These are phyloP conservation scores for Trichocomaceae sp. DNA, from an alignment of 2,329 filamentous ascomycete species.

Conservation along the genomic window DNA sequence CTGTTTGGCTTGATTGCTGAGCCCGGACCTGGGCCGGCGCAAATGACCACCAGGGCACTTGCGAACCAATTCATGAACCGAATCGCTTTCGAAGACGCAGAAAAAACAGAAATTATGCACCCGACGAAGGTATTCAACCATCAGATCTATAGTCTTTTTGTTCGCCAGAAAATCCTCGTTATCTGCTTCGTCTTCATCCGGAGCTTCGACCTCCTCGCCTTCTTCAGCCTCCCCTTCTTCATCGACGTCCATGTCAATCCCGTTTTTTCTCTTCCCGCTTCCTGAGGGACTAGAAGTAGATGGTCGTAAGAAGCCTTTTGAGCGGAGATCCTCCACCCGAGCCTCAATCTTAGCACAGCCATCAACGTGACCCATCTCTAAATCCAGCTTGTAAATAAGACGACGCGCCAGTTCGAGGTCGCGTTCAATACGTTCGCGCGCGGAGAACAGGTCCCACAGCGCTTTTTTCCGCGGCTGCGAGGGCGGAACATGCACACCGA, in stretches of 20 bases:
- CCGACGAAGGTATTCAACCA: slow-evolving; percentile 92
- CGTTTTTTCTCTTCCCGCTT: slow-evolving; percentile 48
- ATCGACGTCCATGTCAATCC: slow-evolving; percentile 19
- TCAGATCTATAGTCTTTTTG: slow-evolving; percentile 93
- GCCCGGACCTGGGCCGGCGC: slow-evolving; percentile 76
- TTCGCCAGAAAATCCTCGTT: slow-evolving; percentile 83
- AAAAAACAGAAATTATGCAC: slow-evolving; percentile 99
- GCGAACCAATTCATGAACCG: slow-evolving; percentile 86
- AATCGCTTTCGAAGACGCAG: slow-evolving; percentile 97
- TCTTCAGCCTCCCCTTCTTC: slow-evolving; percentile 61
- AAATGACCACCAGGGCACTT: slow-evolving; percentile 98
- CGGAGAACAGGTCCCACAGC: slow-evolving; percentile 91
- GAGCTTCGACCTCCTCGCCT: slow-evolving; percentile 69
- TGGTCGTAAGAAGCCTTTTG: slow-evolving; percentile 69
- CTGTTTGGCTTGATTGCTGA: slow-evolving; percentile 74
- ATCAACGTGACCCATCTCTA: slow-evolving; percentile 72
- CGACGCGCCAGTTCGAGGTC: slow-evolving; percentile 78
- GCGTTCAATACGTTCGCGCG: slow-evolving; percentile 85
- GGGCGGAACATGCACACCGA: slow-evolving; percentile 89
- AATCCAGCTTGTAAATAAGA: slow-evolving; percentile 76
- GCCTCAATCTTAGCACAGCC: slow-evolving; percentile 77
- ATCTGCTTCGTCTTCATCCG: slow-evolving; percentile 65
- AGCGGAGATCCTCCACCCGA: slow-evolving; percentile 72
- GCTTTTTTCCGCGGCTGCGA: slow-evolving; percentile 85
- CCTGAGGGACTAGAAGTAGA: slow-evolving; percentile 38